Evolutionary conservation across 495 filamentous ascomycete genomes (phyloP), one percentile per base, ranked within the genome.

Genomic region (Acidomyces sp.): DNA sequence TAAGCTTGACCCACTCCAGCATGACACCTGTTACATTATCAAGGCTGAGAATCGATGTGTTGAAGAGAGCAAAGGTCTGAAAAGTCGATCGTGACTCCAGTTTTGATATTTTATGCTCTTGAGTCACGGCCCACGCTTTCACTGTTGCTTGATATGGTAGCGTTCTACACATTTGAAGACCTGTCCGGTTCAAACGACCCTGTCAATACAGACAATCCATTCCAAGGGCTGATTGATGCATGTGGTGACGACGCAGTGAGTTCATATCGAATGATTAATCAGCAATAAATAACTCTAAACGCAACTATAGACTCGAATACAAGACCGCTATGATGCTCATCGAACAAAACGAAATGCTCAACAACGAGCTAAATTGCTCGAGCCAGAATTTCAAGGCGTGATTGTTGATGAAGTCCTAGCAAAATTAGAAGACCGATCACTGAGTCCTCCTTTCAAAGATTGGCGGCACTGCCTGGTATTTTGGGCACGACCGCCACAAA

Each of bases 401-500:
- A 74, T 68, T 16, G 66, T 85, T 30, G 90, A 97, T 51, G 74
- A 75, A 0, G 76, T 83, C 29, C 65, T 97, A 3, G 58, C 72
- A 10, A 76, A 78, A 37, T 58, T 95, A 21, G 64, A 67, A 42
- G 66, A 73, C 43, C 72, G 66, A 1, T 55, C 58, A 0, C 62
- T 76, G 27, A 70, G 85, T 46, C 72, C 81, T 23, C 68, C 65
- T 2, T 84, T 78, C 55, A 40, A 63, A 13, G 87, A 95, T 51
- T 69, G 73, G 12, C 69, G 87, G 27, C 63, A 93, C 50, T 93
- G 85, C 53, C 64, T 95, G 10, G 80, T 80, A 0, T 79, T 93
- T 55, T 94, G 84, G 82, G 84, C 81, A 18, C 71, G 87, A 5
- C 88, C 88, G 11, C 80, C 87, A 10, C 56, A 69, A 34, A 69